Conservation (phyloP, 441 rosid species). For the Biscutella laevigata region DNA sequence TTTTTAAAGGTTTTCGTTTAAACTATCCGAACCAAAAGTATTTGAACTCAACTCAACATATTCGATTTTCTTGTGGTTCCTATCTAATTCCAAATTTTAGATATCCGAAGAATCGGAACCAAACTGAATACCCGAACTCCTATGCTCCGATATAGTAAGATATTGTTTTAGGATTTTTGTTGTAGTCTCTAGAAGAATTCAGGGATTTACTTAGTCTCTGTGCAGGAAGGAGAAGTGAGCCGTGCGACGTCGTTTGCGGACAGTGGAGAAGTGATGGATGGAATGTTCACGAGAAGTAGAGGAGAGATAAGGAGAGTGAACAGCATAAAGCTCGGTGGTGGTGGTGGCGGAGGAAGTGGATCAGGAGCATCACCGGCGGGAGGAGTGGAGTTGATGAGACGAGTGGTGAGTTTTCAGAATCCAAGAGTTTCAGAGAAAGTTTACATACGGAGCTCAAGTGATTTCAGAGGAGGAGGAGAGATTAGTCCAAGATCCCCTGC, state of each 20-base stretch:
- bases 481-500: conserved; percentile 39
- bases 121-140: too few species aligned
- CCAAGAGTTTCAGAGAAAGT: conserved; percentile 49
- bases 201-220: not conserved
- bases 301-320: conserved; percentile 50
- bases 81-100: too few species aligned
- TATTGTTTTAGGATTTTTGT: too few species aligned
- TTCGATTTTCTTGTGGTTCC: too few species aligned
- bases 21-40: too few species aligned
- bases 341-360: conserved; percentile 32
- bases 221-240: conserved; percentile 48
- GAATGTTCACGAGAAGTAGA: conserved; percentile 54
- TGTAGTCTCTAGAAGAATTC: not conserved
- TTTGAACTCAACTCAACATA: too few species aligned
- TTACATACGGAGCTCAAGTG: conserved; percentile 47
- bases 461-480: conserved; percentile 37
- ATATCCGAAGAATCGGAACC: too few species aligned
- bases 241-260: conserved; percentile 49
- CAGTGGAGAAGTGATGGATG: conserved; percentile 52
- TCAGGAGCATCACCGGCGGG: conserved; percentile 34
- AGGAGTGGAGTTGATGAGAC: conserved; percentile 34
- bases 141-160: too few species aligned
- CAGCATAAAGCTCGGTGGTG: conserved; percentile 35
- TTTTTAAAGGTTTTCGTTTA: too few species aligned
- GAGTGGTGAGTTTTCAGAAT: conserved; percentile 39